Evolutionary conservation across 225 moss, liverwort and hornwort species (phyloP).

Genomic region (Straminergon stramineum): DNA sequence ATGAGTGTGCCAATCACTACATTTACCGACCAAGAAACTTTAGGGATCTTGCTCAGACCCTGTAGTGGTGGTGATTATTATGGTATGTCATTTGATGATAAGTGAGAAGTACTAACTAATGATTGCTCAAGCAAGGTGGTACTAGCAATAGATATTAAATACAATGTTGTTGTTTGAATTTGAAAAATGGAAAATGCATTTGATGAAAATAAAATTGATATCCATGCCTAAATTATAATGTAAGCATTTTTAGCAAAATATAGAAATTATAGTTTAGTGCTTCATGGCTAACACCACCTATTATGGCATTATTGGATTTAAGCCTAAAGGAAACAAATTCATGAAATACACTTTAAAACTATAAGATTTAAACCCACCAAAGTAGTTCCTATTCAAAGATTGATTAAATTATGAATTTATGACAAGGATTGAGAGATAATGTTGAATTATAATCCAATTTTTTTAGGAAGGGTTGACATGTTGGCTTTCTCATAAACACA

Average conservation of each 20-base stretch:
- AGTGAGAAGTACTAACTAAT: neutral
- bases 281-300: neutral
- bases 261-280: neutral
- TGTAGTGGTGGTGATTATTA: too few relatives aligned
- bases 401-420: neutral
- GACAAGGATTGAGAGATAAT: neutral
- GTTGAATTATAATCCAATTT: neutral
- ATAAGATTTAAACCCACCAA: too few relatives aligned
- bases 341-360: fast-evolving
- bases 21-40: neutral
- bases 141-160: too few relatives aligned
- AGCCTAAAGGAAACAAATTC: neutral
- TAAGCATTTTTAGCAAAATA: too few relatives aligned
- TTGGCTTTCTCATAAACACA: too few relatives aligned
- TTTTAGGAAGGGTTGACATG: neutral
- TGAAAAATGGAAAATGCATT: neutral
- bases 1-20: neutral
- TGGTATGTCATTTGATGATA: too few relatives aligned
- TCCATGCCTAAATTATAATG: neutral
- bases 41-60: too few relatives aligned
- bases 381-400: fast-evolving
- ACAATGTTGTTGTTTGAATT: neutral
- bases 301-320: neutral
- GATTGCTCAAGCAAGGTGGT: fast-evolving
- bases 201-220: neutral